phyloP scores from a whole-genome alignment of 139 green algal genomes.

The Cymbomonas tetramitiformis region DNA sequence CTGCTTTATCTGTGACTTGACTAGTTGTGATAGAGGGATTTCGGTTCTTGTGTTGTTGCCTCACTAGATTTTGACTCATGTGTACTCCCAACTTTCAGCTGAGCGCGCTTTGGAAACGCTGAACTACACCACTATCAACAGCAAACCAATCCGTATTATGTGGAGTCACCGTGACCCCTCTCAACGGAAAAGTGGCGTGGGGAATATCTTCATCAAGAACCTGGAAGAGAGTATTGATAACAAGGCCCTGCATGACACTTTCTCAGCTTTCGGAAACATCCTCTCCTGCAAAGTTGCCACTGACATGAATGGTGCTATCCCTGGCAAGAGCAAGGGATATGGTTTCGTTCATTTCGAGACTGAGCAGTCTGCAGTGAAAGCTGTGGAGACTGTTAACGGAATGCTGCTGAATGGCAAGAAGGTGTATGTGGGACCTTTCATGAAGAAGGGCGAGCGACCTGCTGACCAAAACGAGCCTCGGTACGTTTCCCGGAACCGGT shows the following conservation, averaged over 20 bases:
- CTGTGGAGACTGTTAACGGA: slow-evolving; percentile 46
- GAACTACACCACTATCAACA: slow-evolving; percentile 34
- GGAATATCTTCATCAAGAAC: slow-evolving; percentile 53
- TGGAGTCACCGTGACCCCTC: slow-evolving; percentile 36
- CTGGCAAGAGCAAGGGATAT: slow-evolving; percentile 35
- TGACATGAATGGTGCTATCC: too few species aligned
- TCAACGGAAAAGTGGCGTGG: slow-evolving; percentile 27
- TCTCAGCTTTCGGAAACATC: slow-evolving; percentile 37
- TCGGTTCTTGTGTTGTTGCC: too few species aligned
- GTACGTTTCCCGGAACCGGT: too few species aligned
- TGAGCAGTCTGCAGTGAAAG: slow-evolving; percentile 31
- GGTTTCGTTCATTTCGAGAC: slow-evolving; percentile 44
- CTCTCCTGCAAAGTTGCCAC: slow-evolving; percentile 37
- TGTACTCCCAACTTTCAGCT: slow-evolving; percentile 16
- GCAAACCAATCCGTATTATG: slow-evolving; percentile 39
- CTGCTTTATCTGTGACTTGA: too few species aligned
- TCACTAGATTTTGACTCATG: too few species aligned
- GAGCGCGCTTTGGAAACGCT: slow-evolving; percentile 32
- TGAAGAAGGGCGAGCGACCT: slow-evolving; percentile 23
- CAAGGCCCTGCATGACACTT: slow-evolving; percentile 44
- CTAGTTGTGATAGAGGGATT: too few species aligned
- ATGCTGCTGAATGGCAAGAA: slow-evolving; percentile 40
- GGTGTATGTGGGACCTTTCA: slow-evolving; percentile 35
- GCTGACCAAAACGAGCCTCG: not conserved
- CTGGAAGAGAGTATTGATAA: slow-evolving; percentile 42